Evolutionary conservation across 2,329 filamentous ascomycete genomes (phyloP), one percentile per base, ranked within the genome.

Genomic region (Chaetomium olivaceum): DNA sequence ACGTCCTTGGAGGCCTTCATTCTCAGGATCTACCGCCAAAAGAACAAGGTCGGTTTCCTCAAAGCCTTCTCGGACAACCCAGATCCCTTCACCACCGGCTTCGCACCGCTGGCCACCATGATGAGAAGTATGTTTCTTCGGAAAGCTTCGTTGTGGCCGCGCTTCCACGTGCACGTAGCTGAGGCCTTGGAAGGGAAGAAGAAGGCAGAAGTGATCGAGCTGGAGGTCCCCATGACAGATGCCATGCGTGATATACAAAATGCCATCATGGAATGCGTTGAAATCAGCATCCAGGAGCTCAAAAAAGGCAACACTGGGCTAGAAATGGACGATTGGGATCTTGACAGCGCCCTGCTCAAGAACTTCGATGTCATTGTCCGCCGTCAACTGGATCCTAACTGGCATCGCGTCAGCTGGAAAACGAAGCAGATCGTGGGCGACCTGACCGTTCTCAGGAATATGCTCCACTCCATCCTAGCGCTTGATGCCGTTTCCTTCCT

Each of bases 51-150:
- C 36, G 95, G 95, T 39, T 98, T 99, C 72, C 82, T 99, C 36
- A 99, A 99, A 75, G 95, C 95, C 14, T 97, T 99, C 74, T 95
- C 93, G 0, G 95, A 99, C 76, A 91, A 89, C 39, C 94, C 95
- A 0, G 93, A 98, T 74, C 91, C 93, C 0, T 96, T 99, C 74
- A 90, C 91, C 0, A 89, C 87, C 0, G 94, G 93, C 1, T 98
- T 97, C 77, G 88, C 92, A 4, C 94, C 95, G 5, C 82, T 99
- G 54, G 86, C 92, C 1, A 93, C 88, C 58, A 96, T 96, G 88
- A 89, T 99, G 88, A 87, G 92, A 67, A 98, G 95, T 73, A 79
- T 99, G 25, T 98, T 98, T 74, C 80, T 99, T 50, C 87, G 90
- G 61, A 97, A 95, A 75, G 90, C 90, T 0, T 93, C 93, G 0